Percentiles rank a stretch among this genome's conserved stretches.
phyloP scores from a whole-genome alignment of 495 filamentous ascomycete genomes.

The Penicillium pancosmium region DNA sequence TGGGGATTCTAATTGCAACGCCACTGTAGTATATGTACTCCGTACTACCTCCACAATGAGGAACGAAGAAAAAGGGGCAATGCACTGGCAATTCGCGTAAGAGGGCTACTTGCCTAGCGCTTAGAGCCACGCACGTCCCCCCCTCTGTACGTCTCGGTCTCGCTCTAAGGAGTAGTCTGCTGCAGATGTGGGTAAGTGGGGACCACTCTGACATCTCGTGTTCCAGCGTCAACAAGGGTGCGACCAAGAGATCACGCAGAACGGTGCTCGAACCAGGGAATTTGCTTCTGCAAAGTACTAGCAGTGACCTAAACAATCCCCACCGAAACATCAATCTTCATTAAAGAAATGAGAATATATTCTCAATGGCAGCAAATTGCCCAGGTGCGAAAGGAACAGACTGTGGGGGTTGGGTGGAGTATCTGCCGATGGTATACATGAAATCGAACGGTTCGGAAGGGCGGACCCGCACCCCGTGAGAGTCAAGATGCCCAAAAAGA shows the following conservation, averaged over 20 bases:
- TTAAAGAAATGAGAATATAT: neutral
- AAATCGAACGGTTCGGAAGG: slow-evolving; percentile 25
- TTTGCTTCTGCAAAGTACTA: no score
- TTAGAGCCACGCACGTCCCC: slow-evolving; percentile 31
- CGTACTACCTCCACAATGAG: neutral
- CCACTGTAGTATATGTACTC: neutral
- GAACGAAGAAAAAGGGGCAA: slow-evolving; percentile 8
- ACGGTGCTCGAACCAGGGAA: no score
- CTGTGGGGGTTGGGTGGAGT: slow-evolving; percentile 7
- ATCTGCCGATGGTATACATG: slow-evolving; percentile 21
- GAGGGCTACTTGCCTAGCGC: slow-evolving; percentile 17
- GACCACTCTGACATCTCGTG: slow-evolving; percentile 19
- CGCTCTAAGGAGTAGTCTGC: slow-evolving; percentile 3
- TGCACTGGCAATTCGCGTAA: neutral
- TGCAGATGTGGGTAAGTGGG: slow-evolving; percentile 7
- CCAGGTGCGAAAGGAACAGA: neutral
- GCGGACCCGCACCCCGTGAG: slow-evolving; percentile 15
- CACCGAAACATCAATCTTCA: no score
- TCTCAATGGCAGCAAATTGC: neutral
- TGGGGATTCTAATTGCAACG: neutral
- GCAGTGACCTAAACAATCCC: no score
- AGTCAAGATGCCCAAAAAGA: slow-evolving; percentile 13
- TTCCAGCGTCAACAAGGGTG: slow-evolving; percentile 5
- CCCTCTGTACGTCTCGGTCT: slow-evolving; percentile 4
- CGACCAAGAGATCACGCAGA: neutral